These are phyloP conservation scores for Limtongia smithiae DNA, from an alignment of 805 yeast species.

Conservation along the genomic window DNA sequence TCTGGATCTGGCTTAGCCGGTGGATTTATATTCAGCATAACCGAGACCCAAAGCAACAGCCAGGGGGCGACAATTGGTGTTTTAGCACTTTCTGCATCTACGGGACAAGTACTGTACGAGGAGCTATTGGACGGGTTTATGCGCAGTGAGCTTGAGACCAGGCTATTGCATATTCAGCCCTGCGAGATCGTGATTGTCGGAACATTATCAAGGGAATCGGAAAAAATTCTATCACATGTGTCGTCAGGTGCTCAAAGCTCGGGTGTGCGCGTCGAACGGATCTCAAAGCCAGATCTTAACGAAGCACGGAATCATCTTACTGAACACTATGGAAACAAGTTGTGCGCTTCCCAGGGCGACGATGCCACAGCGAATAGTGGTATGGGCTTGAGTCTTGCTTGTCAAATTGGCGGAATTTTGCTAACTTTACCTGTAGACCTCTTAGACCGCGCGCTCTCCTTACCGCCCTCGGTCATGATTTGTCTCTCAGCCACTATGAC, in stretches of 20 bases:
- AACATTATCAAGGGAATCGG: conserved; percentile 39
- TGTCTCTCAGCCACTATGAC: conserved; percentile 48
- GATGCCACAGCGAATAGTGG: conserved; percentile 4
- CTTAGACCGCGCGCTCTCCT: conserved; percentile 30
- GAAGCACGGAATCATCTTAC: conserved; percentile 15
- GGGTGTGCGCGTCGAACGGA: conserved; percentile 24
- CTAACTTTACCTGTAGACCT: not conserved
- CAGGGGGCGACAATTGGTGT: conserved; percentile 40
- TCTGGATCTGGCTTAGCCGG: conserved; percentile 5
- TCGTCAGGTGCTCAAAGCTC: conserved; percentile 1
- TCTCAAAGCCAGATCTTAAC: conserved; percentile 3
- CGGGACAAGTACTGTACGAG: conserved; percentile 77
- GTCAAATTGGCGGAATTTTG: not conserved
- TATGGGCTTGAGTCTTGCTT: not conserved
- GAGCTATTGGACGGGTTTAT: conserved; percentile 56
- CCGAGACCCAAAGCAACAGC: conserved; percentile 11
- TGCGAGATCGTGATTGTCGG: conserved; percentile 61
- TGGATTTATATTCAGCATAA: conserved; percentile 25
- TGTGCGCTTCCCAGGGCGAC: conserved; percentile 7
- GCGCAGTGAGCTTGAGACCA: conserved; percentile 65
- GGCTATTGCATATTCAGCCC: conserved; percentile 72
- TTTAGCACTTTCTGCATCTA: conserved; percentile 63
- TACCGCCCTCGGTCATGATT: conserved; percentile 34
- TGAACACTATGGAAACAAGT: conserved; percentile 7
- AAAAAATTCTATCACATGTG: conserved; percentile 26